A percentile compares a stretch with the other conserved stretches of the same genome.
These are phyloP conservation scores for Penicillium crustosum DNA, from an alignment of 2,329 filamentous ascomycete genomes.

Conservation along the genomic window DNA sequence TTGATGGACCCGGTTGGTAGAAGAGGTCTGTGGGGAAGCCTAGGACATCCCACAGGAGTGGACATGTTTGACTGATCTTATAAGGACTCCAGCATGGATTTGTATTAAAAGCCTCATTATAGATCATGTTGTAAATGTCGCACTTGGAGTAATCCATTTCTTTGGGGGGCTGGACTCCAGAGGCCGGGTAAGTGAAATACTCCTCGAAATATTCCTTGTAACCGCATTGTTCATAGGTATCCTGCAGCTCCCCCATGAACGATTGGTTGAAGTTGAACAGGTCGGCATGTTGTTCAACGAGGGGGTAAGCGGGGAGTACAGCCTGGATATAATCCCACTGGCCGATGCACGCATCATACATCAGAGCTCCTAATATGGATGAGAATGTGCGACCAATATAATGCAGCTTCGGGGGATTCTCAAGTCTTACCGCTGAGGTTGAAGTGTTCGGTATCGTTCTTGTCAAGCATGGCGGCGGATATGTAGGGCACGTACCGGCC, in stretches of 20 bases:
- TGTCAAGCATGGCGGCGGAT: constrained; percentile 69
- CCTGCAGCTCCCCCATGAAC: constrained; percentile 42
- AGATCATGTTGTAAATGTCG: constrained; percentile 59
- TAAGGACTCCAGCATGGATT: constrained; percentile 84
- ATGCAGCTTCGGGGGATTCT: neutral
- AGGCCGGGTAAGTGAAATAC: constrained; percentile 54
- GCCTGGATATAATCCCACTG: constrained; percentile 36
- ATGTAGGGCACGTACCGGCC: constrained; percentile 72
- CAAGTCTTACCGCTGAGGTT: constrained; percentile 58
- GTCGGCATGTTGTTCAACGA: constrained; percentile 44
- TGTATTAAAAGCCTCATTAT: constrained; percentile 52
- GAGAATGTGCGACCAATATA: neutral
- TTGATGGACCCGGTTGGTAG: constrained; percentile 63
- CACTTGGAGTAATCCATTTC: constrained; percentile 55
- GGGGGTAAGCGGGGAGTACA: constrained; percentile 42
- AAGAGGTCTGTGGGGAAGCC: constrained; percentile 55
- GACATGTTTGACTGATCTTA: constrained; percentile 70
- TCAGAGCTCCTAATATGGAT: constrained; percentile 51
- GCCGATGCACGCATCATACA: constrained; percentile 68
- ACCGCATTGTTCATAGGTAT: constrained; percentile 46
- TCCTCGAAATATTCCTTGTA: constrained; percentile 48
- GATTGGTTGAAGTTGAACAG: constrained; percentile 48
- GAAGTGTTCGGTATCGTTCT: constrained; percentile 66
- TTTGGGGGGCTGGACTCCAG: constrained; percentile 57
- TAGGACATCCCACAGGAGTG: constrained; percentile 66